Evolutionary conservation across 805 yeast genomes (phyloP), one percentile per base, ranked within the genome.

Genomic region (Candida incommunis): DNA sequence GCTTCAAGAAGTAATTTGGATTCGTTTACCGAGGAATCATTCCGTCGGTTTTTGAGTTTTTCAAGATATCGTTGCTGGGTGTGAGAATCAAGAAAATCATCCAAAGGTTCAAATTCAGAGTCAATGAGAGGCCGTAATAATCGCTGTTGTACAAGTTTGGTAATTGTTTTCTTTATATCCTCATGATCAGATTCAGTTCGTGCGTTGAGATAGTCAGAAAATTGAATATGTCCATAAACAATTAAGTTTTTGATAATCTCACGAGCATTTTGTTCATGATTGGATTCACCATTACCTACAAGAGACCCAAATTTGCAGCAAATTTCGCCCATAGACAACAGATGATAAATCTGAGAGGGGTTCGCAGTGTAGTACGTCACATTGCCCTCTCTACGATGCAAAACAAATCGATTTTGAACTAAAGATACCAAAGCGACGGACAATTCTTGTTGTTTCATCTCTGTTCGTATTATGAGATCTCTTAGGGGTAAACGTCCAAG

Each of bases 381-480:
- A 16, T 48, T 29, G 43, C 45, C 42, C 51, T 76, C 82, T 16
- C 63, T 64, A 76, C 87, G 78, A 55, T 76, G 76, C 22, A 71
- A 71, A 7, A 84, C 78, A 60, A 94, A 82, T 48, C 82, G 75
- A 50, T 85, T 67, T 61, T 90, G 96, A 35, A 88, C 69, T 54
- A 90, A 65, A 4, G 88, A 74, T 3, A 84, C 94, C 40, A 90
- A 66, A 0, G 82, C 69, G 26, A 80, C 73, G 51, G 78, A 78
- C 18, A 84, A 75, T 13, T 71, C 62, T 13, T 72, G 59, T 0
- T 66, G 44, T 1, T 80, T 72, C 42, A 82, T 57, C 5, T 64
- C 61, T 2, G 80, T 66, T 43, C 64, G 62, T 23, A 62, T 58
- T 40, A 71, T 59, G 21, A 87, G 52, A 42, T 82, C 86, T 22